phyloP scores from a whole-genome alignment of 306 rosid genomes.

The Castanea crenata region DNA sequence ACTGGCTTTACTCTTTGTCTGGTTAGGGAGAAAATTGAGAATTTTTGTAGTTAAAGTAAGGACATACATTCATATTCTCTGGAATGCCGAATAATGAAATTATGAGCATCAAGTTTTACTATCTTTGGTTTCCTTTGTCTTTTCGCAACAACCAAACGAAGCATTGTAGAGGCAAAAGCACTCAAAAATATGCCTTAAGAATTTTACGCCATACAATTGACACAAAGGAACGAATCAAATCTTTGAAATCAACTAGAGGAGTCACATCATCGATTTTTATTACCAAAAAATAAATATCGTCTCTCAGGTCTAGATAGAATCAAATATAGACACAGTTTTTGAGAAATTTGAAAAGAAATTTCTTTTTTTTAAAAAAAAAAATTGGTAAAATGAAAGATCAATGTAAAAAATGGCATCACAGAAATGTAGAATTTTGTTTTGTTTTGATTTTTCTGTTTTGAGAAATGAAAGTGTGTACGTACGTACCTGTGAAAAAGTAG shows the following conservation, averaged over 20 bases:
- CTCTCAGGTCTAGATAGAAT: no score
- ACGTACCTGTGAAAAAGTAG: constrained; percentile 26
- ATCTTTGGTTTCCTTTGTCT: not conserved
- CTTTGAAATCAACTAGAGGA: not conserved
- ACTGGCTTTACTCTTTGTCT: constrained; percentile 3
- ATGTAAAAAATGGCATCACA: not conserved
- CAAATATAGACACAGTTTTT: no score
- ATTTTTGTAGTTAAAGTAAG: no score
- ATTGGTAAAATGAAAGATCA: not conserved
- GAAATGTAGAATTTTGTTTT: constrained; percentile 19
- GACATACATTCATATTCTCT: no score
- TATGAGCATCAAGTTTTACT: not conserved
- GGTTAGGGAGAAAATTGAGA: constrained; percentile 19
- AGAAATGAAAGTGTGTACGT: constrained; percentile 21
- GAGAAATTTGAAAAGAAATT: no score
- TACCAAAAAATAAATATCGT: not conserved
- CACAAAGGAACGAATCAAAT: not conserved
- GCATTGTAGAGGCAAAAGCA: not conserved
- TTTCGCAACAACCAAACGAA: not conserved
- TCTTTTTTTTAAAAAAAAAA: no score
- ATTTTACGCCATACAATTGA: not conserved
- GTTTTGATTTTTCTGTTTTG: not conserved
- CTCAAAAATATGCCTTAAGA: not conserved
- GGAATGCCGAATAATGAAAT: no score
- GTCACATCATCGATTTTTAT: not conserved